Evolutionary conservation across 306 rosid species (phyloP).

Genomic region (Pueraria montana): DNA sequence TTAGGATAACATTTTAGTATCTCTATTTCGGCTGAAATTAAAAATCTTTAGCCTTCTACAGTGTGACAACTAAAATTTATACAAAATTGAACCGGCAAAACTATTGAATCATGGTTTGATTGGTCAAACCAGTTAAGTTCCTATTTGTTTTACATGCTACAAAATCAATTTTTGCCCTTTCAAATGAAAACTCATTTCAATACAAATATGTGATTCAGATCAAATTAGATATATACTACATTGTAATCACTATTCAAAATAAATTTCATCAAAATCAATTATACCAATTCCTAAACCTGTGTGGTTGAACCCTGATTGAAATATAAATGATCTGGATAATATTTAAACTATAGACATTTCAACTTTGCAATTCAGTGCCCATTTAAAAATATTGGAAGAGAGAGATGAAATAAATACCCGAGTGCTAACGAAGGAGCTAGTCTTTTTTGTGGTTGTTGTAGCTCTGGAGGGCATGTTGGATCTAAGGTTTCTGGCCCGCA

Average conservation of each 20-base stretch:
- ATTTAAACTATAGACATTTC: too few species aligned
- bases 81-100: background rate
- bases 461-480: constrained; percentile 47
- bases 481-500: constrained; percentile 35
- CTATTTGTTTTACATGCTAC: too few species aligned
- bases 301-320: too few species aligned
- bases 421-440: constrained; percentile 54
- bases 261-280: background rate
- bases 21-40: too few species aligned
- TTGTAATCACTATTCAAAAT: too few species aligned
- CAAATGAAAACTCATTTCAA: background rate
- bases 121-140: background rate
- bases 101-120: background rate
- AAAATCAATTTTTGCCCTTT: background rate
- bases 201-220: background rate
- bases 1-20: too few species aligned
- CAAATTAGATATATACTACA: too few species aligned
- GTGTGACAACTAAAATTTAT: too few species aligned
- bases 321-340: too few species aligned
- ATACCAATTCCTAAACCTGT: background rate
- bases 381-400: too few species aligned
- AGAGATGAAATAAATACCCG: constrained; percentile 49
- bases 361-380: background rate
- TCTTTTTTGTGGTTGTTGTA: constrained; percentile 28
- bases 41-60: too few species aligned